Evolutionary conservation across 371 early-diverging fungal species (phyloP).

Genomic region (Dichotomocladium elegans): DNA sequence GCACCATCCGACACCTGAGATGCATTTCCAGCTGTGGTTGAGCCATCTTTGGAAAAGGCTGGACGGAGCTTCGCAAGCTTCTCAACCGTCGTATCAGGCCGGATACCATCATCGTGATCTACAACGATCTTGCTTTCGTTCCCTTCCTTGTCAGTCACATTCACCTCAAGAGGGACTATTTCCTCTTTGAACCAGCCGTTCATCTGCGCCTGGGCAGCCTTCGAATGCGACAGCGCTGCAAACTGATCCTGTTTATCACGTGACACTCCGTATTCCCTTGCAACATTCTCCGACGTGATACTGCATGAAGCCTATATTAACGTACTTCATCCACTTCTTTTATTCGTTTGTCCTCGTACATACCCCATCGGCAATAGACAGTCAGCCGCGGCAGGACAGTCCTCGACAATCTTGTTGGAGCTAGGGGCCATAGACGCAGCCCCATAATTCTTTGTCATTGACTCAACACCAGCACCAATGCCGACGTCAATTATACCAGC

Average conservation of each 20-base stretch:
- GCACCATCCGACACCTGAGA: conserved; percentile 99
- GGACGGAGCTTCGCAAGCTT: conserved; percentile 83
- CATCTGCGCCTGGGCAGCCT: conserved; percentile 86
- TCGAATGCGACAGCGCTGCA: conserved; percentile 74
- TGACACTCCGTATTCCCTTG: conserved; percentile 74
- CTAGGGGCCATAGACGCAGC: conserved; percentile 69
- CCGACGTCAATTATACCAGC: conserved; percentile 92
- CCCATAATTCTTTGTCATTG: conserved; percentile 94
- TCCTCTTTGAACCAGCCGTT: conserved; percentile 90
- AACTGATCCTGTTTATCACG: conserved; percentile 90
- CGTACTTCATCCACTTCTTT: neutral
- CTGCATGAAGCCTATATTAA: conserved; percentile 23
- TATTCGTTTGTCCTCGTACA: no score
- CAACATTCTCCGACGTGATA: conserved; percentile 96
- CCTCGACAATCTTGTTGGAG: conserved; percentile 70
- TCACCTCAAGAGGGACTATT: conserved; percentile 86
- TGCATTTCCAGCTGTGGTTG: conserved; percentile 96
- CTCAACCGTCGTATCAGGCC: conserved; percentile 76
- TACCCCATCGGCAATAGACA: conserved; percentile 86
- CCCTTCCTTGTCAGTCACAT: conserved; percentile 68
- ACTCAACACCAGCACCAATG: conserved; percentile 97
- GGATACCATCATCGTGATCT: conserved; percentile 91
- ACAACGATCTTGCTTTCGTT: conserved; percentile 63
- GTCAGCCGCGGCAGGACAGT: conserved; percentile 72
- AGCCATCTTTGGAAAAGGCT: conserved; percentile 83